Percentiles rank a stretch among this genome's conserved stretches.
Conservation (phyloP, 495 filamentous ascomycete species). For the Tetracladium marchalianum region DNA sequence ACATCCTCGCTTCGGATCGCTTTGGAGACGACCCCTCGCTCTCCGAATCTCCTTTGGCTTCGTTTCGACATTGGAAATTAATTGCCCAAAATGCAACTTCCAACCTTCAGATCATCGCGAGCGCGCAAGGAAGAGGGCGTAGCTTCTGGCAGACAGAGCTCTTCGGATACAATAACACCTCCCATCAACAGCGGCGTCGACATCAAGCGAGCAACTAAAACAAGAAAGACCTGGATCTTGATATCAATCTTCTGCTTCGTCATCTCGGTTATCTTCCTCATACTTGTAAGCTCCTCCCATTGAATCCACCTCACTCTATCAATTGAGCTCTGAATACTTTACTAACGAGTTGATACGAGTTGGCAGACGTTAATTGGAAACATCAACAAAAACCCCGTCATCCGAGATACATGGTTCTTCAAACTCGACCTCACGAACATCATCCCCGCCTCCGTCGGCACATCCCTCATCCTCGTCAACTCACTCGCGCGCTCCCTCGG, state of each 20-base stretch:
- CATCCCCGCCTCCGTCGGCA: conserved; percentile 61
- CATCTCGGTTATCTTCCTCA: conserved; percentile 62
- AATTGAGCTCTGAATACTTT: not conserved
- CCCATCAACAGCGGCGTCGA: conserved; percentile 13
- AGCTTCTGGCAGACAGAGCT: not conserved
- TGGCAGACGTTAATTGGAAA: conserved; percentile 58
- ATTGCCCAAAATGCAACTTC: conserved; percentile 17
- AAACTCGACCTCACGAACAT: conserved; percentile 76
- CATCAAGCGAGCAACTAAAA: conserved; percentile 44
- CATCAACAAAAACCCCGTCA: conserved; percentile 44
- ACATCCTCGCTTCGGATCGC: not conserved
- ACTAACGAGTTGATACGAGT: not conserved
- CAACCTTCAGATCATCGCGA: conserved; percentile 18
- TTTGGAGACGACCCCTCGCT: not conserved
- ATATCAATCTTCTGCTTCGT: conserved; percentile 63
- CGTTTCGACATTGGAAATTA: not conserved
- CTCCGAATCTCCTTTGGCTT: not conserved
- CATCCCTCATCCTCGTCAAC: conserved; percentile 53
- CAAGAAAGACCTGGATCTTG: conserved; percentile 42
- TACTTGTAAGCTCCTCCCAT: conserved; percentile 41
- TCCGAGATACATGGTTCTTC: conserved; percentile 69
- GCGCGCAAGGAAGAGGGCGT: conserved; percentile 3
- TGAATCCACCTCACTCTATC: not conserved
- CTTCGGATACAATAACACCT: conserved; percentile 10
- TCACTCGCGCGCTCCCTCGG: conserved; percentile 81